Evolutionary conservation across 805 yeast genomes (phyloP).

Genomic region (Candida koratica): DNA sequence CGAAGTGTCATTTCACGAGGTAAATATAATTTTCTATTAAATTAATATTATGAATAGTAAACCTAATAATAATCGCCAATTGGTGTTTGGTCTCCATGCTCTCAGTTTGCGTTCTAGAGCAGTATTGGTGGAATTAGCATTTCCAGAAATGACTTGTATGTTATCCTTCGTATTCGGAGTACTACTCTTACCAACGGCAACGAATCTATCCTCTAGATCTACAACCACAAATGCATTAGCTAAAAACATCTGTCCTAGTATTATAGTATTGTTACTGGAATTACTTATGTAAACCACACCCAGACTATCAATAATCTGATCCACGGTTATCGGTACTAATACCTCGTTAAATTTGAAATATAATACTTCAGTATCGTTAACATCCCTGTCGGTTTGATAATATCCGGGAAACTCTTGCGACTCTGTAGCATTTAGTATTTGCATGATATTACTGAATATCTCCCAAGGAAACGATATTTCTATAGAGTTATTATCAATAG

Average conservation of each 20-base stretch:
- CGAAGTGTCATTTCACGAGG: background rate
- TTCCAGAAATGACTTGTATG: constrained; percentile 19
- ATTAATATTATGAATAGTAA: background rate
- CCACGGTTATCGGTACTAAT: constrained; percentile 2
- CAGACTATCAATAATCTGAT: constrained; percentile 4
- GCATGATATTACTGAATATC: constrained; percentile 1
- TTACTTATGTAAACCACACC: constrained; percentile 4
- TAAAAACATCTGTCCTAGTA: constrained; percentile 61
- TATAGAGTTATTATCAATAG: constrained; percentile 8
- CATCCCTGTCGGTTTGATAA: constrained; percentile 1
- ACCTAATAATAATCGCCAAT: background rate
- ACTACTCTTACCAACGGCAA: constrained; percentile 37
- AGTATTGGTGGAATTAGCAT: constrained; percentile 1
- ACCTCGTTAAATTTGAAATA: constrained; percentile 4
- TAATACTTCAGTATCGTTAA: background rate
- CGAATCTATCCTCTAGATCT: constrained; percentile 52
- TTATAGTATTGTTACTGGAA: constrained; percentile 1
- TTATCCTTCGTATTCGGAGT: constrained; percentile 27
- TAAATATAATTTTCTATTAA: background rate
- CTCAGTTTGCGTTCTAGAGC: background rate
- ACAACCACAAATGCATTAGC: constrained; percentile 63
- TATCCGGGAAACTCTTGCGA: constrained; percentile 3
- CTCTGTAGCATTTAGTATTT: constrained; percentile 1
- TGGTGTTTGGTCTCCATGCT: background rate
- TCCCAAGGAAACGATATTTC: constrained; percentile 1